Evolutionary conservation across 345 rosid genomes (phyloP).

Genomic region (Moringa oleifera): DNA sequence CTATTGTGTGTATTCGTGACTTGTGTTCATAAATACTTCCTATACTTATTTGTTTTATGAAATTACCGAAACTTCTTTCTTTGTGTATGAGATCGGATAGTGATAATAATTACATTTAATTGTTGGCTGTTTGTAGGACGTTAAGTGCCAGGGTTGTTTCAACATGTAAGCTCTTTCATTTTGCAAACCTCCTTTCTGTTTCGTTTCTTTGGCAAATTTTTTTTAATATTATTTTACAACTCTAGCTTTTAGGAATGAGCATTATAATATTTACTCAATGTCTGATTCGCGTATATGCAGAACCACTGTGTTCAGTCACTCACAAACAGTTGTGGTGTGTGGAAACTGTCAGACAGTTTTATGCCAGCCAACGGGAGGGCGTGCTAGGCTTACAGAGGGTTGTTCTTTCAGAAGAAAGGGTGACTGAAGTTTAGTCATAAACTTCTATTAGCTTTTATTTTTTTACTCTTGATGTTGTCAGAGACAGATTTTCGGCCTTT

Average conservation of each 20-base stretch:
- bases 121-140: conserved; percentile 31
- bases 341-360: conserved; percentile 52
- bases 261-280: too few species aligned
- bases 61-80: too few species aligned
- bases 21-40: neutral
- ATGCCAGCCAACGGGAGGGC: conserved; percentile 59
- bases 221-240: neutral
- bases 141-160: conserved; percentile 57
- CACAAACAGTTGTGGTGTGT: conserved; percentile 54
- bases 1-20: neutral
- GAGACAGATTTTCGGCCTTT: too few species aligned
- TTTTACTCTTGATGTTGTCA: too few species aligned
- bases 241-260: neutral
- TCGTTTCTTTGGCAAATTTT: neutral
- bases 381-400: conserved; percentile 44
- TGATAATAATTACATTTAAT: too few species aligned
- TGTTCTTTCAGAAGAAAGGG: conserved; percentile 52
- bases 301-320: conserved; percentile 57
- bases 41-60: neutral
- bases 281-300: conserved; percentile 18
- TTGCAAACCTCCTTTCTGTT: neutral
- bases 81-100: too few species aligned
- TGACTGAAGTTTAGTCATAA: conserved; percentile 24
- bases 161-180: conserved; percentile 28
- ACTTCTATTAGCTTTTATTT: too few species aligned